These are phyloP conservation scores for Volvox africanus DNA, from an alignment of 139 green algal species.

Conservation along the genomic window DNA sequence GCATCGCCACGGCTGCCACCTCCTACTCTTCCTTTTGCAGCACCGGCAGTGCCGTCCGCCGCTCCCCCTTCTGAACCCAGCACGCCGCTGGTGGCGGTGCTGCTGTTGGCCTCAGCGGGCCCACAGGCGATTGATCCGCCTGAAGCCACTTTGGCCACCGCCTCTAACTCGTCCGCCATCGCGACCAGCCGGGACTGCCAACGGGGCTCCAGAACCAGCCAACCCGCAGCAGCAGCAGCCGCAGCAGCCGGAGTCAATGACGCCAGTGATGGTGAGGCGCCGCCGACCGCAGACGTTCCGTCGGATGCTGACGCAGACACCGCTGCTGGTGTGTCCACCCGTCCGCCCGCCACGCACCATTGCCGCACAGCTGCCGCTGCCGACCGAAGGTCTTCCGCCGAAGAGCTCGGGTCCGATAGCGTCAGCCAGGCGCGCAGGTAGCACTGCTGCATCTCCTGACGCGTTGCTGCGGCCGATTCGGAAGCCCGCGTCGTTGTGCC, in stretches of 20 bases:
- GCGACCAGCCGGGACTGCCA: not conserved
- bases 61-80: too few species aligned
- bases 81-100: too few species aligned
- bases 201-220: not conserved
- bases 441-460: not conserved
- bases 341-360: not conserved
- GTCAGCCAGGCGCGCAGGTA: conserved; percentile 40
- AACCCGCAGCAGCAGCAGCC: not conserved
- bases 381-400: not conserved
- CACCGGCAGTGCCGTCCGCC: not conserved
- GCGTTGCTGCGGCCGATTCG: not conserved
- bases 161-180: conserved; percentile 8
- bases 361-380: not conserved
- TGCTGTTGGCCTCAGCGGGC: too few species aligned
- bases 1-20: not conserved
- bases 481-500: too few species aligned
- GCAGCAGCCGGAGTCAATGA: too few species aligned
- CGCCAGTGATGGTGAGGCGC: too few species aligned
- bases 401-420: not conserved
- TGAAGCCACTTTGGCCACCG: not conserved
- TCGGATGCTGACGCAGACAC: too few species aligned
- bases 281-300: too few species aligned
- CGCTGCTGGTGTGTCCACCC: not conserved
- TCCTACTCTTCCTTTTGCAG: not conserved
- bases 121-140: not conserved